Base-by-base conservation (phyloP, 805 yeast species). In the Sugiyamaella floridensis region DNA sequence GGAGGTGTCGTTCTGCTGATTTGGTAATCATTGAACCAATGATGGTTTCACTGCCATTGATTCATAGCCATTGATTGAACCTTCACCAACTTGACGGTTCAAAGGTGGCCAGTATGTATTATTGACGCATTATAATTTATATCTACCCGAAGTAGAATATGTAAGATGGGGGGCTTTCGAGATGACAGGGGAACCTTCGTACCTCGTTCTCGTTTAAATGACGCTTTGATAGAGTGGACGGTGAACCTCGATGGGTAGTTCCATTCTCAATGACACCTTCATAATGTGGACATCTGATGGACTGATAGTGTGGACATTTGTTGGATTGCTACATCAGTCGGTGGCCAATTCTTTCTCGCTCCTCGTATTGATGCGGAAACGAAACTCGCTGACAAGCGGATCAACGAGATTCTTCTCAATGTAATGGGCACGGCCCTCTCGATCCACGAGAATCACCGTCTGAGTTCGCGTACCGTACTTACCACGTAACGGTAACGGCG, bases 381-480 rank as follows among this genome's bases (percentile, higher is more conserved):
- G 41, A 40, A 26, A 42, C 29, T 45, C 47, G 16, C 34, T 32
- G 16, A 32, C 29, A 58, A 41, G 66, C 63, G 20, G 6, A 49
- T 43, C 68, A 59, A 83, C 85, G 16, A 85, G 59, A 52, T 79
- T 78, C 47, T 74, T 71, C 63, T 89, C 96, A 12, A 77, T 70
- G 65, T 85, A 86, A 47, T 77, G 76, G 18, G 85, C 68, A 40
- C 69, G 52, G 60, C 86, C 74, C 41, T 62, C 53, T 40, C 73
- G 75, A 61, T 79, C 80, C 9, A 86, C 74, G 19, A 87, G 60
- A 2, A 89, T 74, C 1, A 89, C 77, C 0, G 95, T 88, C 65
- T 89, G 96, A 0, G 96, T 86, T 51, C 97, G 71, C 0, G 97
- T 89, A 0, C 97, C 97, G 63, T 89, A 90, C 60, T 73, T 81